phyloP scores from a whole-genome alignment of 1,139 yeast genomes.

The Geotrichum klebahnii region DNA sequence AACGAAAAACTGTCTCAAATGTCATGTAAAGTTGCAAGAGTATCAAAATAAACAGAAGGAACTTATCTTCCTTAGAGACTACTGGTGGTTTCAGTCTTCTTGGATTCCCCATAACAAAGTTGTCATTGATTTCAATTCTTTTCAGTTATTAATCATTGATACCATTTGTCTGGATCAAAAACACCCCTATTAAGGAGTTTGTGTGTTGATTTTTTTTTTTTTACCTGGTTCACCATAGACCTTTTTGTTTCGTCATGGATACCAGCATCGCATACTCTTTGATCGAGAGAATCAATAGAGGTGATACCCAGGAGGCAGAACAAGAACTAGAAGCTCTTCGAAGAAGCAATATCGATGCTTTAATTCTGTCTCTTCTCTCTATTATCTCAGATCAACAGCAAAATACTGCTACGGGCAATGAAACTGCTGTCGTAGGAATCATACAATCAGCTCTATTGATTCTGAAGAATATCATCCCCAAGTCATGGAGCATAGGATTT shows the following conservation, averaged over 20 bases:
- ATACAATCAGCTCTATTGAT: constrained; percentile 65
- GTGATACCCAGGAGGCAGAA: constrained; percentile 20
- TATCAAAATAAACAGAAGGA: no score
- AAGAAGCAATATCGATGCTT: constrained; percentile 12
- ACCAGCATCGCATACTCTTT: constrained; percentile 12
- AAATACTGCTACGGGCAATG: neutral
- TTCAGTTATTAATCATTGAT: no score
- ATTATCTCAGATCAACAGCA: constrained; percentile 17
- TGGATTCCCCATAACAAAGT: no score
- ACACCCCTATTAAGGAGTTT: no score
- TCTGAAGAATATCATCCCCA: constrained; percentile 57
- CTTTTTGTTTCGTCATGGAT: constrained; percentile 18
- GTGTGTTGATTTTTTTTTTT: no score
- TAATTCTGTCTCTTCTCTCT: constrained; percentile 13
- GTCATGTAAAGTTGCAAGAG: neutral
- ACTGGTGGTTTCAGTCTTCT: no score
- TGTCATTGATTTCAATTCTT: no score
- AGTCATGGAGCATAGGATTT: constrained; percentile 83
- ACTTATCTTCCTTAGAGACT: no score
- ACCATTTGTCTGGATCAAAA: no score
- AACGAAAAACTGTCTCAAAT: neutral
- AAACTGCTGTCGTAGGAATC: constrained; percentile 31
- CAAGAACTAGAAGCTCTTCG: constrained; percentile 18
- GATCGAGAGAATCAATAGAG: constrained; percentile 19
- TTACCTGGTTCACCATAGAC: neutral